Base-by-base conservation (phyloP, 108 stramenopile genomes). In the Fragilaria radians region DNA sequence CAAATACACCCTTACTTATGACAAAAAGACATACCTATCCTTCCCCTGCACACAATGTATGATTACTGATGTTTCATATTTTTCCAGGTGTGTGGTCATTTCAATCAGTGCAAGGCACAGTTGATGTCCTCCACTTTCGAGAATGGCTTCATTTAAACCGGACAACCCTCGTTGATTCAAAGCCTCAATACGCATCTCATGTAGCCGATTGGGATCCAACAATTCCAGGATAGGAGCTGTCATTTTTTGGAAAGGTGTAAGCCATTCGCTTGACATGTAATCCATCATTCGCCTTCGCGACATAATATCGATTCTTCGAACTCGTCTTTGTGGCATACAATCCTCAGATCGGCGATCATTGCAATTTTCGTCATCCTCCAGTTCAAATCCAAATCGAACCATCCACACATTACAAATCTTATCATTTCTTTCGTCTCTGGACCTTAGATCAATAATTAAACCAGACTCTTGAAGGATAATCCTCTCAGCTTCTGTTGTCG, bases 21-120 rank as follows among this genome's bases (percentile, higher is more conserved):
- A 46, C 22, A 9, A 57, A 21, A 21, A 4, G 14, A 54, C 67
- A 29, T 33, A 66, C 65, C 73, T 55, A 34, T 79, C 78, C 47
- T 79, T 79, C 0, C 78, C 78, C 51, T 79, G 73, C 0, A 75
- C 78, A 61, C 78, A 79, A 75, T 79, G 78, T 30, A 79, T 53
- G 4, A 69, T 36, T 4, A 65, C 24, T 4, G 18, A 23, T 14
- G 25, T 34, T 2, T 52, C 61, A 2, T 11, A n/a, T 47, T 32
- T 7, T 32, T 79, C 78, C 32, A 74, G 28, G 53, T 75, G 54
- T 33, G 33, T n/a, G 0, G 74, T 71, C 1, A 79, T 72, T 11
- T 30, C 33, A 22, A 53, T 19, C 28, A 79, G 32, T 1, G 72
- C 78, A 22, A 24, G 14, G 11, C 52, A 54, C 11, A 79, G 21